Evolutionary conservation across 108 stramenopile genomes (phyloP).

Genomic region (Epithemia pelagica): DNA sequence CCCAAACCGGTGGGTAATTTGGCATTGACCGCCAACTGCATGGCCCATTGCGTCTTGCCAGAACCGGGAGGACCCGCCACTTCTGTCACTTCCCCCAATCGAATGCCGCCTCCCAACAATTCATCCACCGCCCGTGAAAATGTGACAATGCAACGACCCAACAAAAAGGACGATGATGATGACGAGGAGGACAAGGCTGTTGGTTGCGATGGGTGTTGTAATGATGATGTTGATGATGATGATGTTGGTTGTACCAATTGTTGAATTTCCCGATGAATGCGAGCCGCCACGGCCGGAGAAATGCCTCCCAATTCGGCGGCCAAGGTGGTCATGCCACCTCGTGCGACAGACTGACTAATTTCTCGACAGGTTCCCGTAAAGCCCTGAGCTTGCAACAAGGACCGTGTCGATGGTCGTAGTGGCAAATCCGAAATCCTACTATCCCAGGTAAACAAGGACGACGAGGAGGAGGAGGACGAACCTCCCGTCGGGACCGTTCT

Average conservation of each 20-base stretch:
- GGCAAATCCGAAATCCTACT: constrained; percentile 48
- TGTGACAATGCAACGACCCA: constrained; percentile 44
- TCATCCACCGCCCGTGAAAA: constrained; percentile 69
- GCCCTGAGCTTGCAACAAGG: constrained; percentile 49
- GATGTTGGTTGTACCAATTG: background rate
- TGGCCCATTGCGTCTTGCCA: constrained; percentile 94
- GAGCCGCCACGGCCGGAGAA: constrained; percentile 20
- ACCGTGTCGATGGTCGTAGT: constrained; percentile 64
- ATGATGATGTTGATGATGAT: background rate
- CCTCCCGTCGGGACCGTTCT: background rate
- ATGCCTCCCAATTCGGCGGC: constrained; percentile 37
- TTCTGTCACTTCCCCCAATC: constrained; percentile 81
- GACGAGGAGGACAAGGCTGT: background rate
- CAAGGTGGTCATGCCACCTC: constrained; percentile 27
- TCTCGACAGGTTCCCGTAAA: constrained; percentile 49
- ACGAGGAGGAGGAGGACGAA: background rate
- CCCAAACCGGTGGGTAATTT: constrained; percentile 73
- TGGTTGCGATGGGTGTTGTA: background rate
- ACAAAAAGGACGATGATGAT: background rate
- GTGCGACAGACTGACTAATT: constrained; percentile 24
- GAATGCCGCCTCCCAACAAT: constrained; percentile 83
- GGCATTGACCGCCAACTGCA: constrained; percentile 88
- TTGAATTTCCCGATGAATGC: constrained; percentile 27
- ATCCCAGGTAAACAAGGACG: background rate
- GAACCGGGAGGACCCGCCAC: constrained; percentile 85